phyloP scores from a whole-genome alignment of 306 rosid species.

The Trifolium pratense region DNA sequence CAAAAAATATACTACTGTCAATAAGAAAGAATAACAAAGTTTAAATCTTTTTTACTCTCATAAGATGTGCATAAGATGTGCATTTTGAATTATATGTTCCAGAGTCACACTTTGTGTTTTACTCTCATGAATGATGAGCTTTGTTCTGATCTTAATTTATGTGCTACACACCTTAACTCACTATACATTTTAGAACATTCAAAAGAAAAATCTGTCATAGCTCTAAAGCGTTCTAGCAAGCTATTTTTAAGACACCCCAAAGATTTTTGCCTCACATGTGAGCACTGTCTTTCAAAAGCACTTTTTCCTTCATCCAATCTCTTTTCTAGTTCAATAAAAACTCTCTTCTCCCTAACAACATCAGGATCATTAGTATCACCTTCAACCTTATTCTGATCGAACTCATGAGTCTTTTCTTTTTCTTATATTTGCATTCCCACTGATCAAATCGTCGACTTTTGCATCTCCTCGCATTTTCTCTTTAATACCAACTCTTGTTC shows the following conservation, averaged over 20 bases:
- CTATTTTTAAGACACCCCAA: conserved; percentile 58
- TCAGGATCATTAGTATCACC: conserved; percentile 46
- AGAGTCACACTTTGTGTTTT: too few relatives aligned
- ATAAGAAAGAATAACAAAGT: too few relatives aligned
- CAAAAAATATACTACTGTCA: too few relatives aligned
- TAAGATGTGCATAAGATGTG: too few relatives aligned
- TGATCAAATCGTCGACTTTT: conserved; percentile 64
- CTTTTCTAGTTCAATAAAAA: conserved; percentile 57
- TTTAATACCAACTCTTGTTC: conserved; percentile 65
- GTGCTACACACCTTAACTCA: conserved; percentile 51
- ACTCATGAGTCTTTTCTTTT: conserved; percentile 53
- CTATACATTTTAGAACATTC: conserved; percentile 72
- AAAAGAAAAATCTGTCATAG: conserved; percentile 59
- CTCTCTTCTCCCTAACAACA: conserved; percentile 60
- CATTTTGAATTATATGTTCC: too few relatives aligned
- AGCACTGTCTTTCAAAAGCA: conserved; percentile 55
- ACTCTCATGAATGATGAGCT: conserved; percentile 46
- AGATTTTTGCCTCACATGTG: conserved; percentile 83
- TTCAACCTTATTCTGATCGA: conserved; percentile 52
- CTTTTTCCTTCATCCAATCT: conserved; percentile 72
- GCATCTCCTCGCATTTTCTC: conserved; percentile 70
- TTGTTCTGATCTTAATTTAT: conserved; percentile 42
- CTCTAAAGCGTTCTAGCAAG: conserved; percentile 79
- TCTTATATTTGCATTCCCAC: conserved; percentile 69
- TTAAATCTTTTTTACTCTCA: too few relatives aligned